Percentiles rank a stretch among this genome's conserved stretches.
phyloP scores from a whole-genome alignment of 352 stramenopile species.

The Saprolegnia diclina region DNA sequence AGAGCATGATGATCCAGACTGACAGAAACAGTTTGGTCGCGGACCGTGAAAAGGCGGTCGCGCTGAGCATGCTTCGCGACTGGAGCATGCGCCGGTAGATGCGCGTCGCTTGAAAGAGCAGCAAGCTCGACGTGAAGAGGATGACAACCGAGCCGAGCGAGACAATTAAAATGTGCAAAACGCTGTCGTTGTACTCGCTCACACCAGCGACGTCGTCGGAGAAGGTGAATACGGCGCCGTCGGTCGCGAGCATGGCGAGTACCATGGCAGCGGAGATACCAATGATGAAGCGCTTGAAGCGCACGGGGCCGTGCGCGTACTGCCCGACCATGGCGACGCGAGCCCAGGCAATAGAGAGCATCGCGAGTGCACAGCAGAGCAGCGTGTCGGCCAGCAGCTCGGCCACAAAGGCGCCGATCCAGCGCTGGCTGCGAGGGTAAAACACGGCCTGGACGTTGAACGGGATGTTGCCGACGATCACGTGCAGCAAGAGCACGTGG shows the following conservation, averaged over 20 bases:
- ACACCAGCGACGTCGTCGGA: slow-evolving; percentile 55
- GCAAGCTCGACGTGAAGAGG: slow-evolving; percentile 56
- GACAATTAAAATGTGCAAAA: slow-evolving; percentile 45
- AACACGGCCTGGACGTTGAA: slow-evolving; percentile 55
- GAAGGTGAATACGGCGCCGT: slow-evolving; percentile 34
- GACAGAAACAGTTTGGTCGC: slow-evolving; percentile 77
- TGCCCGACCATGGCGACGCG: slow-evolving; percentile 74
- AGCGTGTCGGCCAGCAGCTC: slow-evolving; percentile 61
- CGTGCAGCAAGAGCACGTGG: slow-evolving; percentile 60
- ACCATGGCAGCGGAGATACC: slow-evolving; percentile 52
- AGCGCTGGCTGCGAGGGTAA: slow-evolving; percentile 50
- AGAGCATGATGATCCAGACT: slow-evolving; percentile 68
- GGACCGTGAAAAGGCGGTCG: slow-evolving; percentile 67
- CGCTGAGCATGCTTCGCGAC: slow-evolving; percentile 58
- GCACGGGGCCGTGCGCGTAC: slow-evolving; percentile 40
- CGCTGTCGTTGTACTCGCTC: slow-evolving; percentile 58
- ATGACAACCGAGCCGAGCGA: slow-evolving; percentile 55
- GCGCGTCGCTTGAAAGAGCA: slow-evolving; percentile 67
- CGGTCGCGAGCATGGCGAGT: slow-evolving; percentile 37
- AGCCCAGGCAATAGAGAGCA: slow-evolving; percentile 73
- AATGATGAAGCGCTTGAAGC: slow-evolving; percentile 48
- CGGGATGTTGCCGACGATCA: slow-evolving; percentile 60
- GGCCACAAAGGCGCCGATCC: slow-evolving; percentile 60
- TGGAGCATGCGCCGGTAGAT: slow-evolving; percentile 65
- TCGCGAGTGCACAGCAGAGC: slow-evolving; percentile 73